Evolutionary conservation across 2,329 filamentous ascomycete species (phyloP).

Genomic region (Xylaria sp.): DNA sequence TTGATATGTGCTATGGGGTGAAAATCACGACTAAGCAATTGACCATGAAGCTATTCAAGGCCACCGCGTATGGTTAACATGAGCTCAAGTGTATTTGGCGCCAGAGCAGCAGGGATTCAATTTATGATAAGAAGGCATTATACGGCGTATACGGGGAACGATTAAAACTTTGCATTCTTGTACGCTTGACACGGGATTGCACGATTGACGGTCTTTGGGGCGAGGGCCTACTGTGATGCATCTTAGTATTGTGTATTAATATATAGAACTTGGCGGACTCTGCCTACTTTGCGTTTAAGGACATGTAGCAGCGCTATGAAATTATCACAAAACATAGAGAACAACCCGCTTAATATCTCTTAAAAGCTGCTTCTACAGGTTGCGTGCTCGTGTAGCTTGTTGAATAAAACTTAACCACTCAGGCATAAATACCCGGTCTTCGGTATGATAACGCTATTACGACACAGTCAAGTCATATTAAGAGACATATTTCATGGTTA

Average conservation of each 20-base stretch:
- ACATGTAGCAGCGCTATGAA: neutral
- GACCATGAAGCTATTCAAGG: conserved; percentile 13
- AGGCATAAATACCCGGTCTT: neutral
- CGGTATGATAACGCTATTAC: neutral
- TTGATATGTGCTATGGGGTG: conserved; percentile 18
- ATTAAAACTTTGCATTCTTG: conserved; percentile 32
- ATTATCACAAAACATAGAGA: neutral
- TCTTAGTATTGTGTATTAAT: conserved; percentile 33
- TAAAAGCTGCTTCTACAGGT: neutral
- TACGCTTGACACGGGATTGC: conserved; percentile 23
- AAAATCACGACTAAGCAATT: conserved; percentile 18
- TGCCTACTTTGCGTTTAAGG: neutral
- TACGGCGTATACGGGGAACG: conserved; percentile 37
- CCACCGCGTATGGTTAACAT: conserved; percentile 7
- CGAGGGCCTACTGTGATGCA: conserved; percentile 11
- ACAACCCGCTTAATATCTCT: neutral
- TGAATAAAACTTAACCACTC: neutral
- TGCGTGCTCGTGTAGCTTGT: neutral
- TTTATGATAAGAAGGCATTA: conserved; percentile 39
- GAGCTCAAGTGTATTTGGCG: conserved; percentile 29
- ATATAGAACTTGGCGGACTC: conserved; percentile 35
- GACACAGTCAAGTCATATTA: too few relatives aligned
- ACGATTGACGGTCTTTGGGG: conserved; percentile 19
- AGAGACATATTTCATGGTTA: too few relatives aligned
- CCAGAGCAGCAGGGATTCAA: conserved; percentile 19